Evolutionary conservation across 2,329 filamentous ascomycete genomes (phyloP).

Genomic region (Cladosporium oxysporum): DNA sequence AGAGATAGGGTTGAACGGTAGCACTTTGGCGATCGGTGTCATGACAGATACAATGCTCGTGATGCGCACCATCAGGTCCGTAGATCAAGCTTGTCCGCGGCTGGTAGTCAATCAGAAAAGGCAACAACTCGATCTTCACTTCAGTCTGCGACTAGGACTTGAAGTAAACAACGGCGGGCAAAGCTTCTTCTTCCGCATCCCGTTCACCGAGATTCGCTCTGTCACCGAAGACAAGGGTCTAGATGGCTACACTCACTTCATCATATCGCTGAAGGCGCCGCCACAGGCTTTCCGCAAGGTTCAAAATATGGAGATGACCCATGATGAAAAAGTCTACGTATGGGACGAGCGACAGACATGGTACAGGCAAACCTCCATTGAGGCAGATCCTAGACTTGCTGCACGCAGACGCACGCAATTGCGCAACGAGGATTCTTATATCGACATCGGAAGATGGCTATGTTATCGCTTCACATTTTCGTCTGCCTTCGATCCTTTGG

Average conservation of each 20-base stretch:
- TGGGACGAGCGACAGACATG: conserved; percentile 62
- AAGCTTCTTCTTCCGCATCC: conserved; percentile 28
- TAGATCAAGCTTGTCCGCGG: conserved; percentile 29
- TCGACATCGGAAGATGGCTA: conserved; percentile 66
- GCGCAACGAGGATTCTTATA: conserved; percentile 52
- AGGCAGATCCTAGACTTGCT: conserved; percentile 40
- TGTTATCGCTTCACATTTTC: conserved; percentile 57
- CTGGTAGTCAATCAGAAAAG: background rate
- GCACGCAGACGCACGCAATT: conserved; percentile 39
- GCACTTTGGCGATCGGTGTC: conserved; percentile 56
- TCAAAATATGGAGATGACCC: conserved; percentile 37
- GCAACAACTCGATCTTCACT: background rate
- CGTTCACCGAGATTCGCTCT: conserved; percentile 27
- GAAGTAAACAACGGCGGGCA: background rate
- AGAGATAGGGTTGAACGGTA: background rate
- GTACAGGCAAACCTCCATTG: conserved; percentile 66
- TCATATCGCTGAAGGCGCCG: conserved; percentile 43
- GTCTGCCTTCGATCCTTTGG: conserved; percentile 15
- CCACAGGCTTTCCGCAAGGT: conserved; percentile 32
- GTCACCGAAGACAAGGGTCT: conserved; percentile 26
- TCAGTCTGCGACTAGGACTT: background rate
- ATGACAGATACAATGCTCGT: conserved; percentile 60
- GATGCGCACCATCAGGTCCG: conserved; percentile 52
- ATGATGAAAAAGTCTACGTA: conserved; percentile 40
- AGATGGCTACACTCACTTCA: conserved; percentile 30